Evolutionary conservation across 768 basidiomycete species (phyloP), one percentile per base, ranked within the genome.

Genomic region (Fomitopsis serialis): DNA sequence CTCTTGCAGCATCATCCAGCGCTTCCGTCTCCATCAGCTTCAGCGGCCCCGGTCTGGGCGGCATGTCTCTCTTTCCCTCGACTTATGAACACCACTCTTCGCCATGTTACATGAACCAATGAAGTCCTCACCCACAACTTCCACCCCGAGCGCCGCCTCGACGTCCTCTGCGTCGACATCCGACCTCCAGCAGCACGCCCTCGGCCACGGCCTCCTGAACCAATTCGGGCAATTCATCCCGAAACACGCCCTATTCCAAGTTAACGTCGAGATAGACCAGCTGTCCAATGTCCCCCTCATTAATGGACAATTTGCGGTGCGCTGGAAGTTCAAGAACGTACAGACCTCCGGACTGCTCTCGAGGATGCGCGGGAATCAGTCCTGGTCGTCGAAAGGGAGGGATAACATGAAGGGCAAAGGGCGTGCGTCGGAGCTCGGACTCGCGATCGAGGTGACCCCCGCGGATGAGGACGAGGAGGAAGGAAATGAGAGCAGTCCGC

Each of bases 281-380:
- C 76, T 91, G 21, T 74, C 78, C 19, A 85, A 80, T 58, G 83
- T 91, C 0, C 89, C 89, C 0, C 79, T 89, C 53, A 79, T 89
- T 32, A 70, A 73, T 40, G 88, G 88, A 57, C 78, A 87, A 62
- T 89, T 89, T 62, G 81, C 74, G 19, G 78, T 85, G 5, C 72
- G 76, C 21, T 89, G 89, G 87, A 84, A 81, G 67, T 79, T 89
- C 68, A 86, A 82, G 72, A 76, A 81, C 57, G 76, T 74, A 29
- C 70, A 69, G 35, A 66, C 75, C 2, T 70, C 62, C 59, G 76
- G 79, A 2, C 60, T 82, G 29, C 61, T 78, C 35, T 58, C 66
- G 42, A 74, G 70, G 66, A 72, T 72, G 60, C 73, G 70, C 58
- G 66, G 60, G 54, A 55, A 54, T 47, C 37, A 59, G 50, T 47